Evolutionary conservation across 2,329 filamentous ascomycete species (phyloP).

Genomic region (Cladosporium colombiae): DNA sequence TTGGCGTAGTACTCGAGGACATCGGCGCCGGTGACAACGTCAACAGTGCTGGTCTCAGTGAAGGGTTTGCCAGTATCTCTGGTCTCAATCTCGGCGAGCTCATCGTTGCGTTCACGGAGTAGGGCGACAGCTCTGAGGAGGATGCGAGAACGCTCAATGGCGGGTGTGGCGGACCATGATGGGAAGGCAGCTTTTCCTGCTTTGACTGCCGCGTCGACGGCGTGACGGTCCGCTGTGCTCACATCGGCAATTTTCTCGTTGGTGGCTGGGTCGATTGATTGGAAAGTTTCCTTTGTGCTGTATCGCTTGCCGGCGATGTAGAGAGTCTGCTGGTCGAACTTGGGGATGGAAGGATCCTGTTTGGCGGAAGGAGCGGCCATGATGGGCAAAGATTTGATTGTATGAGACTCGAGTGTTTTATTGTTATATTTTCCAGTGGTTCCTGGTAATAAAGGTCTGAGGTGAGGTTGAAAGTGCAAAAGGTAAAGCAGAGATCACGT

Average conservation of each 20-base stretch:
- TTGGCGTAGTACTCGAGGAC: conserved; percentile 86
- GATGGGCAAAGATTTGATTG: neutral
- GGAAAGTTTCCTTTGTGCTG: conserved; percentile 62
- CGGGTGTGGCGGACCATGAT: conserved; percentile 73
- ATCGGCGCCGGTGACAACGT: conserved; percentile 79
- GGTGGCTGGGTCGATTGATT: conserved; percentile 73
- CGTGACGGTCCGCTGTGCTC: conserved; percentile 53
- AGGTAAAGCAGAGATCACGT: conserved; percentile 12
- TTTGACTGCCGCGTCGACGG: conserved; percentile 71
- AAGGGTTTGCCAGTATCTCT: conserved; percentile 84
- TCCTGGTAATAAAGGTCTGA: conserved; percentile 1
- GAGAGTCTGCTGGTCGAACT: conserved; percentile 47
- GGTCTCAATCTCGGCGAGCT: conserved; percentile 76
- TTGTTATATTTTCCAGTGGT: neutral
- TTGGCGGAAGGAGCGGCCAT: conserved; percentile 24
- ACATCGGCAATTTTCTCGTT: conserved; percentile 69
- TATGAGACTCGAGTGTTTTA: neutral
- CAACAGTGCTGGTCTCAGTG: conserved; percentile 80
- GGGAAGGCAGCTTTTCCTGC: conserved; percentile 73
- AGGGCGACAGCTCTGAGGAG: conserved; percentile 74
- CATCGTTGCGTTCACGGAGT: conserved; percentile 74
- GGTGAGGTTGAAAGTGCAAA: conserved; percentile 4
- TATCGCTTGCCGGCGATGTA: conserved; percentile 75
- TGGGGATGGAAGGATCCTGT: conserved; percentile 23
- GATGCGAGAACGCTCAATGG: conserved; percentile 73